Base-by-base conservation (phyloP, 352 stramenopile species). In the Plasmopara muralis region DNA sequence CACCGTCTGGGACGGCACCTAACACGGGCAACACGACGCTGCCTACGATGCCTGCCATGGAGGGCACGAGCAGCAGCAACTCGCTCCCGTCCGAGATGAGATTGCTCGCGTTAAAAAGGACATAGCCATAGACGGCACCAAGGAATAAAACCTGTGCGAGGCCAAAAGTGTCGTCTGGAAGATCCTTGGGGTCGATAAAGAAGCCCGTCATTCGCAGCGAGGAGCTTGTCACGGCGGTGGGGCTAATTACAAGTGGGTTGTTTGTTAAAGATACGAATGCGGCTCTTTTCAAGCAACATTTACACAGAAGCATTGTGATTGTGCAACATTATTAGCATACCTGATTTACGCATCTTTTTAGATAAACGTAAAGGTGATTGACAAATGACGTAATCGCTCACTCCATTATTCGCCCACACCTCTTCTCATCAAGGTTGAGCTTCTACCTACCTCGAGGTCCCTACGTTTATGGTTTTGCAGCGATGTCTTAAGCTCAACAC, bases 11-110 rank as follows among this genome's bases (percentile, higher is more conserved):
- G 42, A 99, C 95, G 10, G 96, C 95, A 33, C 97, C 97, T 16
- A 99, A 69, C 33, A 99, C 79, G 0, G 97, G 97, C 10, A 99
- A 74, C 45, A 99, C 95, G 35, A 98, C 75, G 50, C 92, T 96
- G 39, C 96, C 96, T 15, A 99, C 96, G 45, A 99, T 85, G 52
- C 95, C 96, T 2, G 95, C 86, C 69, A 98, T 85, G 28, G 78
- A 89, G 9, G 95, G 96, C 52, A 99, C 83, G 15, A 99, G 82
- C 31, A 99, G 82, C 37, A 99, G 79, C 35, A 99, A 82, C 70
- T 99, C 97, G 38, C 88, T 98, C 63, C 97, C 97, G 76, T 99
- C 95, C 16, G 93, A 97, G 71, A 99, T 99, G 58, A 99, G 77
- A 74, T 98, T 98, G 45, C 89, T 95, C 40, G 91, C 87, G 64